Percentiles rank a stretch among this genome's conserved stretches.
These are phyloP conservation scores for Umbelopsis ramanniana DNA, from an alignment of 192 early-diverging fungal genomes.

Conservation along the genomic window DNA sequence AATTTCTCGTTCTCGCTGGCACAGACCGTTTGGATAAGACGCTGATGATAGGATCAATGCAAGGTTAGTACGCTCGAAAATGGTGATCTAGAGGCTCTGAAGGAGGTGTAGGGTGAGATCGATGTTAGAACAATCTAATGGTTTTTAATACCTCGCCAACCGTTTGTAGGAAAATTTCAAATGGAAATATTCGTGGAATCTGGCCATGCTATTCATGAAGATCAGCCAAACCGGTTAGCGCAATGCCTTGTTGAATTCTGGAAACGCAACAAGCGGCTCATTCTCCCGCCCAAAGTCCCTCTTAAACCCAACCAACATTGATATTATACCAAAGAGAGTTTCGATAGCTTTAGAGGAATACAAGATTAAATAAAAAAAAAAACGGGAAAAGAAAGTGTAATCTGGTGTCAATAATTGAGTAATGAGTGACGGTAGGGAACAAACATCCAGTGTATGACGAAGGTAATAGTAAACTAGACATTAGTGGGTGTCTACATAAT, in stretches of 20 bases:
- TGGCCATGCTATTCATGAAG: slow-evolving; percentile 78
- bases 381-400: neutral
- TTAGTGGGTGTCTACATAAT: slow-evolving; percentile 29
- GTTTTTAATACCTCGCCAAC: neutral
- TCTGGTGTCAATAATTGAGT: neutral
- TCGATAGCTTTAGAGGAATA: slow-evolving; percentile 6
- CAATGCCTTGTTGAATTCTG: slow-evolving; percentile 65
- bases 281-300: slow-evolving; percentile 48
- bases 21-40: slow-evolving; percentile 78
- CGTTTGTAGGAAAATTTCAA: slow-evolving; percentile 68
- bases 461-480: slow-evolving; percentile 1
- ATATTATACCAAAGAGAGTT: neutral
- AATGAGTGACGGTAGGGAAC: neutral
- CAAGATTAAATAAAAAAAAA: slow-evolving; percentile 1
- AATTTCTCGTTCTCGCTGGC: slow-evolving; percentile 71
- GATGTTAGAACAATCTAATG: no score
- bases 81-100: no score
- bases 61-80: slow-evolving; percentile 49
- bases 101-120: no score
- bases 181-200: slow-evolving; percentile 67
- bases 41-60: slow-evolving; percentile 82
- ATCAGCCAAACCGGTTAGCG: slow-evolving; percentile 63
- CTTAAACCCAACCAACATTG: neutral
- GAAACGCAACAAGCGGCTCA: slow-evolving; percentile 65
- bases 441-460: neutral